Conservation (phyloP, 176 grass and related monocot species). For the Typha latifolia region DNA sequence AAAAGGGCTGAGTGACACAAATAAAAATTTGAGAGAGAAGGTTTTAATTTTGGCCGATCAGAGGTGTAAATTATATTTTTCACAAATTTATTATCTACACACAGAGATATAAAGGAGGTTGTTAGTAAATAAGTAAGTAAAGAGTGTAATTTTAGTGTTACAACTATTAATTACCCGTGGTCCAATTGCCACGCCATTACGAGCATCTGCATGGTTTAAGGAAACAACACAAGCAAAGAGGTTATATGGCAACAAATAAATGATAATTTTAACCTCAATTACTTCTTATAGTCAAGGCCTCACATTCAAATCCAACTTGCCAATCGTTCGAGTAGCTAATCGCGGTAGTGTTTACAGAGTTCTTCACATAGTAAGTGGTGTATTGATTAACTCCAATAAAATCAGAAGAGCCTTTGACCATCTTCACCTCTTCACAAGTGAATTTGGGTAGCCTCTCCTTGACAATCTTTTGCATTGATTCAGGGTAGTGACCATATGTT, state of each 20-base stretch:
- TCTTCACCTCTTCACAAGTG: constrained; percentile 26
- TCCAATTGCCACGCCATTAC: constrained; percentile 47
- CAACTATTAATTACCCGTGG: constrained; percentile 24
- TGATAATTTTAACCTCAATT: not conserved
- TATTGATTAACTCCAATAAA: constrained; percentile 56
- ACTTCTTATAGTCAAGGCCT: not conserved
- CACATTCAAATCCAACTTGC: constrained; percentile 40
- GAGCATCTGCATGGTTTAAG: constrained; percentile 35
- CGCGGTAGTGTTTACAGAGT: constrained; percentile 13
- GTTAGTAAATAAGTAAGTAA: not conserved
- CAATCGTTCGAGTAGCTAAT: constrained; percentile 44
- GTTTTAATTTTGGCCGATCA: no score
- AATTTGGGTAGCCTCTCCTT: no score
- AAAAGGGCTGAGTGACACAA: no score
- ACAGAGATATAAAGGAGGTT: not conserved
- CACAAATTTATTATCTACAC: no score
- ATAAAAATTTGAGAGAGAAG: no score
- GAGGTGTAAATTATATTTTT: no score
- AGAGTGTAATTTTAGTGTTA: not conserved
- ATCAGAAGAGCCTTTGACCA: constrained; percentile 47
- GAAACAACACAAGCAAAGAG: not conserved
- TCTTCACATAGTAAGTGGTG: constrained; percentile 44
- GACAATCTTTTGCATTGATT: constrained; percentile 41
- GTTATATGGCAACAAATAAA: not conserved
- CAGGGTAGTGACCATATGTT: constrained; percentile 49